phyloP scores from a whole-genome alignment of 176 grass and related monocot species.

The Avena insularis region DNA sequence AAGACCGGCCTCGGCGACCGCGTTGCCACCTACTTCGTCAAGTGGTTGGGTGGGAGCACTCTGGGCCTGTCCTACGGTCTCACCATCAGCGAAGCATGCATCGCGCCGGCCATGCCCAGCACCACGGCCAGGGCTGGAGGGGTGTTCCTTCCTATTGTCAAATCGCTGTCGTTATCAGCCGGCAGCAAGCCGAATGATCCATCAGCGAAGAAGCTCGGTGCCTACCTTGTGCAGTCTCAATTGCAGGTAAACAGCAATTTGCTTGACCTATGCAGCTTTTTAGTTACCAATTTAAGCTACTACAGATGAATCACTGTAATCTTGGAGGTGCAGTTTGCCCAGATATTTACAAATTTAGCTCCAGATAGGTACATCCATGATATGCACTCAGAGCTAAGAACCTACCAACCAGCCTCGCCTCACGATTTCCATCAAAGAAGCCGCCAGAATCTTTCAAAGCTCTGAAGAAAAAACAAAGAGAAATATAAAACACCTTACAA shows the following conservation, averaged over 20 bases:
- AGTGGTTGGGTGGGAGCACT: conserved; percentile 84
- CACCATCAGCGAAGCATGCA: conserved; percentile 82
- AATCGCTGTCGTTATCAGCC: conserved; percentile 79
- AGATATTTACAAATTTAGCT: neutral
- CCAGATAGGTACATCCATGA: neutral
- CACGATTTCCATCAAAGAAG: too few relatives aligned
- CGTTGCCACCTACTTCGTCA: conserved; percentile 92
- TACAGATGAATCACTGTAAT: conserved; percentile 15
- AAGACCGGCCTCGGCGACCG: conserved; percentile 95
- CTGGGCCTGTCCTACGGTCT: conserved; percentile 89
- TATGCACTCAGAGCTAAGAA: neutral
- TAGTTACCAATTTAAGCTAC: neutral
- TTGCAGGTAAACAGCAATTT: conserved; percentile 64
- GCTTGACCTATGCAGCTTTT: neutral
- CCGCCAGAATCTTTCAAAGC: too few relatives aligned
- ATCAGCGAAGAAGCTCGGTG: conserved; percentile 73
- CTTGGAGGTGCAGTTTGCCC: neutral
- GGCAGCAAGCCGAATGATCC: conserved; percentile 79
- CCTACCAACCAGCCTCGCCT: too few relatives aligned
- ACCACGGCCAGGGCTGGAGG: conserved; percentile 94
- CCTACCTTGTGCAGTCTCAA: conserved; percentile 90
- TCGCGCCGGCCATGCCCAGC: conserved; percentile 96
- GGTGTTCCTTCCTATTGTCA: conserved; percentile 89
- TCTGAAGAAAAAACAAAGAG: too few relatives aligned
- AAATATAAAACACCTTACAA: too few relatives aligned